Conservation (phyloP, 2,329 filamentous ascomycete species). For the Paracorniculantispora psalliotae region DNA sequence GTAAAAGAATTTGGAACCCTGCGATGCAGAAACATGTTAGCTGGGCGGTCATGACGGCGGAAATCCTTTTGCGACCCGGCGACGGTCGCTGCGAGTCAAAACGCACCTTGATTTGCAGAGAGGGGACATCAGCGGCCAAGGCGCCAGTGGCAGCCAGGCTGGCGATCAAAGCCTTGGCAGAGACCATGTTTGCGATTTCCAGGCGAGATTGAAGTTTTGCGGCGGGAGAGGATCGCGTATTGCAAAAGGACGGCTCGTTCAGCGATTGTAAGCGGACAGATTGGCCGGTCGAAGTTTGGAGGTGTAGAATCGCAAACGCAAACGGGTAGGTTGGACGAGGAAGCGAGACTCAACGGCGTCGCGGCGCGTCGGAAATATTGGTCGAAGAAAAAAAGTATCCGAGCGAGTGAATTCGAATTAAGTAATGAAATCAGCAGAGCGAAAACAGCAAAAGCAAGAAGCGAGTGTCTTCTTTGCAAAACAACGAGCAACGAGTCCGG, state of each 20-base stretch:
- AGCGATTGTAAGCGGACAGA: not conserved
- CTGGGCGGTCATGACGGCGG: not conserved
- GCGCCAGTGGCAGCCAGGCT: slow-evolving; percentile 38
- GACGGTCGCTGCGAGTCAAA: not conserved
- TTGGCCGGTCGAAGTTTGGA: not conserved
- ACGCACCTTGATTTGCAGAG: slow-evolving; percentile 65
- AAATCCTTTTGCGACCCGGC: too few relatives aligned
- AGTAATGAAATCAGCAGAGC: not conserved
- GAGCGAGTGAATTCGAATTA: not conserved
- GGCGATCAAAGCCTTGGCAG: slow-evolving; percentile 26
- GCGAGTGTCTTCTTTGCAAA: not conserved
- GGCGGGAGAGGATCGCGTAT: not conserved
- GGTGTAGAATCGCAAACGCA: not conserved
- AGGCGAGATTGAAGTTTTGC: not conserved
- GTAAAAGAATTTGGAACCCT: slow-evolving; percentile 87
- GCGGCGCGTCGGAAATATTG: not conserved
- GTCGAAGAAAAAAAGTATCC: not conserved
- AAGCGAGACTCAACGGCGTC: not conserved
- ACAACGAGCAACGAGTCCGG: not conserved
- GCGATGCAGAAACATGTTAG: slow-evolving; percentile 17
- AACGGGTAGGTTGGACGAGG: not conserved
- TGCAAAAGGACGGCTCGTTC: not conserved
- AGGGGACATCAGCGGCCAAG: slow-evolving; percentile 42
- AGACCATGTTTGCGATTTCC: slow-evolving; percentile 3
- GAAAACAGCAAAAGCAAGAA: not conserved